Percentiles rank a stretch among this genome's conserved stretches.
Evolutionary conservation across 1,139 yeast species (phyloP).

Genomic region (Geotrichum klebahnii): DNA sequence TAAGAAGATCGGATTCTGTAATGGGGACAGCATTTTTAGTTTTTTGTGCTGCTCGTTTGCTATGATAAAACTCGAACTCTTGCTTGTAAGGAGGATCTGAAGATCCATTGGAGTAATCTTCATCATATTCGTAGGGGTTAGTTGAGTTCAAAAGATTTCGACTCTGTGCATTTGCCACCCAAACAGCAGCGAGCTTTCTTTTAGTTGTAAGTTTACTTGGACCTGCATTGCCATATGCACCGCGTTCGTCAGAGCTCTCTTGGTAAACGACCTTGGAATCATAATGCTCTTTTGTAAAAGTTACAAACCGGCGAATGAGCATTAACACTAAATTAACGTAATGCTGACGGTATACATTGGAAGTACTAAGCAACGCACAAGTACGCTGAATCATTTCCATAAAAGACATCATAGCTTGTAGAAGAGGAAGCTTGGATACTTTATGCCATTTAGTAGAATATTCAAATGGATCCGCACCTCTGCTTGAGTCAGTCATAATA

Average conservation of each 20-base stretch:
- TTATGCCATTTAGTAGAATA: conserved; percentile 34
- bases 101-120: conserved; percentile 9
- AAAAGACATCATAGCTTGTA: conserved; percentile 32
- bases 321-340: conserved; percentile 37
- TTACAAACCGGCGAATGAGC: conserved; percentile 29
- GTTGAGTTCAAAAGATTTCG: conserved; percentile 14
- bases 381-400: conserved; percentile 33
- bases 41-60: conserved; percentile 19
- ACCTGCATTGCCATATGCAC: conserved; percentile 2
- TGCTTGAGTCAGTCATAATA: conserved; percentile 26
- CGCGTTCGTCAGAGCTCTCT: conserved; percentile 12
- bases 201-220: conserved; percentile 14
- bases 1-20: conserved; percentile 16
- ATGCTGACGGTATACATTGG: conserved; percentile 37
- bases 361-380: conserved; percentile 37
- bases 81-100: conserved; percentile 16
- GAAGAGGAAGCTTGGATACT: conserved; percentile 37
- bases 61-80: conserved; percentile 20
- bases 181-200: conserved; percentile 21
- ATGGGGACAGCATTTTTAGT: conserved; percentile 15
- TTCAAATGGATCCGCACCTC: conserved; percentile 12
- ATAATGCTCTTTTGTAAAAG: conserved; percentile 23
- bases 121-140: conserved; percentile 18
- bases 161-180: conserved; percentile 15
- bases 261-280: conserved; percentile 20